These are phyloP conservation scores for Tolypocladium ovalisporum DNA, from an alignment of 2,329 filamentous ascomycete genomes.

Conservation along the genomic window DNA sequence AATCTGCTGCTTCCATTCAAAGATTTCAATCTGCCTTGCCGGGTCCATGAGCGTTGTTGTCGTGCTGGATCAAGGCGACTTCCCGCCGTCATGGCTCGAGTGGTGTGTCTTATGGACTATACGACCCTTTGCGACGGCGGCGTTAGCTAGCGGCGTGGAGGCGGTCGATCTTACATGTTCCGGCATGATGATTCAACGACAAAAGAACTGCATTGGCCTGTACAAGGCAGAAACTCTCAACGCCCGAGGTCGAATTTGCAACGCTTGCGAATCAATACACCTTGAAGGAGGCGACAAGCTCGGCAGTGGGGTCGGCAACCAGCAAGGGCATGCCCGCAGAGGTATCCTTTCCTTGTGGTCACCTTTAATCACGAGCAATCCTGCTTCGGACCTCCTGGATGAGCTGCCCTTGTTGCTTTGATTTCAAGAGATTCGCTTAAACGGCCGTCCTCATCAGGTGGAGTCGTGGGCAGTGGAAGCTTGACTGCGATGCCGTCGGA, in stretches of 20 bases:
- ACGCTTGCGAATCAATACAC: not conserved
- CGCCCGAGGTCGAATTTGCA: not conserved
- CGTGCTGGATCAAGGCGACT: not conserved
- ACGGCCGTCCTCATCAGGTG: not conserved
- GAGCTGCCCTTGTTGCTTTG: not conserved
- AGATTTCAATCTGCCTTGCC: not conserved
- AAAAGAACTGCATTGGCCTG: not conserved
- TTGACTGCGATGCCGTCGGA: not conserved
- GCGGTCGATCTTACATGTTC: not conserved
- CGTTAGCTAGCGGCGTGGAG: not conserved
- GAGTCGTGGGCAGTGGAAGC: not conserved
- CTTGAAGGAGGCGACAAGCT: not conserved
- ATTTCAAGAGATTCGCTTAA: not conserved
- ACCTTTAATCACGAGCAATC: not conserved
- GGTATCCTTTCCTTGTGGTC: not conserved
- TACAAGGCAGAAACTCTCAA: not conserved
- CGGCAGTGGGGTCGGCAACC: not conserved
- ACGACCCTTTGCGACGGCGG: not conserved
- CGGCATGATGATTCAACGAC: not conserved
- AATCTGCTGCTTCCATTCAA: not conserved
- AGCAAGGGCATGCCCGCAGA: not conserved
- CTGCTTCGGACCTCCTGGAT: not conserved
- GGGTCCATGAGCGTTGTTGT: not conserved
- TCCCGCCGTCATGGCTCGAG: no score
- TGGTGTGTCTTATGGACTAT: not conserved